phyloP scores from a whole-genome alignment of 495 filamentous ascomycete genomes.

The Xanthoparmelia taractica region DNA sequence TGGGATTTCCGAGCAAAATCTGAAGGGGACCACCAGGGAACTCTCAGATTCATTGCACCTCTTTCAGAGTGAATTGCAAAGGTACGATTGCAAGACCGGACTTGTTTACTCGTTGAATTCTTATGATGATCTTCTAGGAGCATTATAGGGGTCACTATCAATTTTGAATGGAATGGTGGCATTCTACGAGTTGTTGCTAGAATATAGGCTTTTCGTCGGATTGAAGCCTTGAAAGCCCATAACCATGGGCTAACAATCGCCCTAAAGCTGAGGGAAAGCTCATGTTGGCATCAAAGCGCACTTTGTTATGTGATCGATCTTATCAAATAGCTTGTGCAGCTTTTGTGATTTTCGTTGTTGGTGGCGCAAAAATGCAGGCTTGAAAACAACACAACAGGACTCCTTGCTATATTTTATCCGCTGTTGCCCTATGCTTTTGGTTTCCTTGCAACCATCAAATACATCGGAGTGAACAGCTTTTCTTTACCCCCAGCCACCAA shows the following conservation, averaged over 20 bases:
- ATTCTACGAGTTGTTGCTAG: not conserved
- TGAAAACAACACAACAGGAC: not conserved
- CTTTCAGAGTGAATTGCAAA: too few relatives aligned
- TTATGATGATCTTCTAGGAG: not conserved
- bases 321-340: not conserved
- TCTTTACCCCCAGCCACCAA: slow-evolving; percentile 84
- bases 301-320: not conserved
- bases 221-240: not conserved
- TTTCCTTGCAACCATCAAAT: slow-evolving; percentile 95
- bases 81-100: not conserved
- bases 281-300: not conserved
- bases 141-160: not conserved
- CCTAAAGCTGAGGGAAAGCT: not conserved
- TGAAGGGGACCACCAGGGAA: not conserved
- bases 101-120: not conserved
- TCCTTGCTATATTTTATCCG: not conserved
- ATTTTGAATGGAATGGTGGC: not conserved
- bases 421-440: slow-evolving; percentile 34
- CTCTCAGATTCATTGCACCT: not conserved
- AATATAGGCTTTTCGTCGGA: not conserved
- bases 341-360: not conserved
- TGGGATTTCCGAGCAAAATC: not conserved
- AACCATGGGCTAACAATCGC: not conserved
- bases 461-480: slow-evolving; percentile 98
- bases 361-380: not conserved